Evolutionary conservation across 257 asterid species (phyloP).

Genomic region (Schizonepeta tenuifolia): DNA sequence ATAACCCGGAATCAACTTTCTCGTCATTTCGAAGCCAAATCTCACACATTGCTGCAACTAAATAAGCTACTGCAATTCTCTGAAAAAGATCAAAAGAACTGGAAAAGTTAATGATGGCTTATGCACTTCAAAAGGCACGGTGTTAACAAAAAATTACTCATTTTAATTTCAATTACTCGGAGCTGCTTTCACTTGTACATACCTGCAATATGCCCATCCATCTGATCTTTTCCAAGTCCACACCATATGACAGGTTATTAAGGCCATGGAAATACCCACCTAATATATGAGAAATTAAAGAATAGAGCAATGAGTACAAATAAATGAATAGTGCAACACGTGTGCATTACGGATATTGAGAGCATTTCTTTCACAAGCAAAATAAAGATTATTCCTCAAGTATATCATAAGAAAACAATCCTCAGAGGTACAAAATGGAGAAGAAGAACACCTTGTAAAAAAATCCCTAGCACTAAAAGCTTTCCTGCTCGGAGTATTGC

Average conservation of each 20-base stretch:
- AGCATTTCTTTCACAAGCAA: conserved; percentile 11
- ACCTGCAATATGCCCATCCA: conserved; percentile 83
- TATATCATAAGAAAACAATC: conserved; percentile 16
- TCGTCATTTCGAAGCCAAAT: conserved; percentile 72
- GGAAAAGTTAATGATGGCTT: background rate
- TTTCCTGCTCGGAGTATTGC: conserved; percentile 52
- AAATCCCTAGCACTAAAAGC: conserved; percentile 59
- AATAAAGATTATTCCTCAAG: background rate
- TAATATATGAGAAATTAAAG: conserved; percentile 30
- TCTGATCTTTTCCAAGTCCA: conserved; percentile 57
- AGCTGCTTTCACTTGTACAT: conserved; percentile 2
- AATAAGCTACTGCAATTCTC: conserved; percentile 72
- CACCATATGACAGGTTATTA: conserved; percentile 61
- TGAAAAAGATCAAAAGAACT: conserved; percentile 18
- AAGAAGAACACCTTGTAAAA: conserved; percentile 60
- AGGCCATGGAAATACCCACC: conserved; percentile 71
- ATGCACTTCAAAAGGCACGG: conserved; percentile 13
- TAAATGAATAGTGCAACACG: background rate
- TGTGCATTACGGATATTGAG: background rate
- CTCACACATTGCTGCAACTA: conserved; percentile 61
- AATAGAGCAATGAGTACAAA: conserved; percentile 7
- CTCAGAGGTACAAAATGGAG: conserved; percentile 1
- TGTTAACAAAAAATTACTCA: background rate
- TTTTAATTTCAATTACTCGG: background rate
- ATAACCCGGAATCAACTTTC: conserved; percentile 53